Percentiles rank a stretch among this genome's conserved stretches.
Evolutionary conservation across 106 monocot genomes (phyloP).

Genomic region (Acorus gramineus): DNA sequence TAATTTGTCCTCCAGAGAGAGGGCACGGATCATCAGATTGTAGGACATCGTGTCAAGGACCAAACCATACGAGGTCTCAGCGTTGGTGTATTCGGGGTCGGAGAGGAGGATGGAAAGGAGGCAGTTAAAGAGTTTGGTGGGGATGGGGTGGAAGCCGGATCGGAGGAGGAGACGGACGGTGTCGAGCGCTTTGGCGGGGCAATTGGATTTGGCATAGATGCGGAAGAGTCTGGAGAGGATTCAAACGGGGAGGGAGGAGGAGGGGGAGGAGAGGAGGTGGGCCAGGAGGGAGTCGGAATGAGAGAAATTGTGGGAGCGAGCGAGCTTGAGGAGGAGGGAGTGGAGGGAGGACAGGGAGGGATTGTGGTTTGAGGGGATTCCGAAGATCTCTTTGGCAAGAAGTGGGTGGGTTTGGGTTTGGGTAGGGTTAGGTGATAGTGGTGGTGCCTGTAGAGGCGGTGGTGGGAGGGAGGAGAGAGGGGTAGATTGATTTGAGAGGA

Average conservation of each 20-base stretch:
- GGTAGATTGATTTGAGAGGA: not conserved
- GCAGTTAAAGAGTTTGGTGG: constrained; percentile 24
- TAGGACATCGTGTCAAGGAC: constrained; percentile 30
- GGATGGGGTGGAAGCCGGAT: not conserved
- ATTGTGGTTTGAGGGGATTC: constrained; percentile 19
- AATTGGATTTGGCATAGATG: constrained; percentile 4
- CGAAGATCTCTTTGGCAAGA: constrained; percentile 16
- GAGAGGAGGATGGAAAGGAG: constrained; percentile 27
- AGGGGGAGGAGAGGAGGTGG: constrained; percentile 29
- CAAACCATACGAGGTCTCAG: constrained; percentile 5
- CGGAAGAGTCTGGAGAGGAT: constrained; percentile 14
- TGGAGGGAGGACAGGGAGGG: constrained; percentile 37
- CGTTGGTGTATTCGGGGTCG: constrained; percentile 7
- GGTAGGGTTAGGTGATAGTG: constrained; percentile 45
- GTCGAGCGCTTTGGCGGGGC: constrained; percentile 8
- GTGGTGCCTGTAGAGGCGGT: not conserved
- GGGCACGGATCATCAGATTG: constrained; percentile 47
- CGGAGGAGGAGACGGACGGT: constrained; percentile 4
- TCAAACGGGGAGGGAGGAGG: constrained; percentile 28
- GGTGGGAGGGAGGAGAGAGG: constrained; percentile 4
- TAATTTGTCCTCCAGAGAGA: constrained; percentile 31
- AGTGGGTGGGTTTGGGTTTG: constrained; percentile 66
- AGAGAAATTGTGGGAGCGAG: constrained; percentile 20
- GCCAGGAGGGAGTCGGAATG: constrained; percentile 35
- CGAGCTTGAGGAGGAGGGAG: constrained; percentile 50